phyloP scores from a whole-genome alignment of 2,329 filamentous ascomycete species.

The Zopfia rhizophila region DNA sequence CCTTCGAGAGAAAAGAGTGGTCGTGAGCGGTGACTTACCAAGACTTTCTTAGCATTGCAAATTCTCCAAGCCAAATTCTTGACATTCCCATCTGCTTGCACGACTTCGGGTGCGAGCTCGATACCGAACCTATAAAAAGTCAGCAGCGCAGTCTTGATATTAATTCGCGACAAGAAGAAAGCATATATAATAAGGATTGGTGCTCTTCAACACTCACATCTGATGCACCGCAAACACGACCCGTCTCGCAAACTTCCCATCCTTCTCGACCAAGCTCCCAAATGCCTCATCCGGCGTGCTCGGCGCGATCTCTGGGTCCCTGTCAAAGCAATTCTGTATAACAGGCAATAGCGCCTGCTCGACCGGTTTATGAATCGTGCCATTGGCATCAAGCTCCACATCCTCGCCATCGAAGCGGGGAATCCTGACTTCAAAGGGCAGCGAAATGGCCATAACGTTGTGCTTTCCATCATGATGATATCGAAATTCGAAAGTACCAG shows the following conservation, averaged over 20 bases:
- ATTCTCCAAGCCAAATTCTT: constrained; percentile 93
- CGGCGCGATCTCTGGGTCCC: constrained; percentile 90
- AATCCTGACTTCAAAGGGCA: constrained; percentile 91
- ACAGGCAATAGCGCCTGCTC: constrained; percentile 83
- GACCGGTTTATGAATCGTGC: constrained; percentile 73
- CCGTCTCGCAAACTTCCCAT: constrained; percentile 87
- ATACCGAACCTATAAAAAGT: constrained; percentile 75
- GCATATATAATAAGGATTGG: too few relatives aligned
- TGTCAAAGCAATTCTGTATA: constrained; percentile 91
- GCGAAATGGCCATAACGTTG: constrained; percentile 91
- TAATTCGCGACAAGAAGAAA: background rate
- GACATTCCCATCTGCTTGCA: constrained; percentile 90
- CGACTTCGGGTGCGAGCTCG: constrained; percentile 92
- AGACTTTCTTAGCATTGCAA: constrained; percentile 92
- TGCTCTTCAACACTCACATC: too few relatives aligned
- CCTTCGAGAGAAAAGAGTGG: background rate
- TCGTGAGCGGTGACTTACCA: constrained; percentile 70
- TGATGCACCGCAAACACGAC: constrained; percentile 95
- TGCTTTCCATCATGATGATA: constrained; percentile 96
- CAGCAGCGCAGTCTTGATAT: constrained; percentile 15
- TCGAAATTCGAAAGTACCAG: constrained; percentile 94
- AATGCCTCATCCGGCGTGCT: constrained; percentile 82
- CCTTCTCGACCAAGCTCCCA: constrained; percentile 83
- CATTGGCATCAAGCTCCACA: constrained; percentile 68
- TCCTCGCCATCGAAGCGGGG: constrained; percentile 81